Percentiles rank a stretch among this genome's conserved stretches.
Conservation (phyloP, 768 basidiomycete genomes). For the Boletellus sp. region DNA sequence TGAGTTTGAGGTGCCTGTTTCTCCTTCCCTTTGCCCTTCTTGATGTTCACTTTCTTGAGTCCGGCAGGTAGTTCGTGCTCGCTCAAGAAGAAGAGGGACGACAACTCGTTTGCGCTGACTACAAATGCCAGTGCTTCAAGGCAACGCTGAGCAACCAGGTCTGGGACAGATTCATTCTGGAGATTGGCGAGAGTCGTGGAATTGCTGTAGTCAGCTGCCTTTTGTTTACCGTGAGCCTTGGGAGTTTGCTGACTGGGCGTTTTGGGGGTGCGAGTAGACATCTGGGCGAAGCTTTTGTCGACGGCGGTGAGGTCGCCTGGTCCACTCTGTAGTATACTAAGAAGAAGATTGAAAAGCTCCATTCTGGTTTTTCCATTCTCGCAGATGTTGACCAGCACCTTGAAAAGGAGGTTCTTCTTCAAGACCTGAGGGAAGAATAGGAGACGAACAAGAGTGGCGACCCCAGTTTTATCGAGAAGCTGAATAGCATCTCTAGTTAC, state of each 20-base stretch:
- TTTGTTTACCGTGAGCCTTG: conserved; percentile 66
- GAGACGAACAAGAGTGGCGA: conserved; percentile 85
- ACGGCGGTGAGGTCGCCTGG: conserved; percentile 88
- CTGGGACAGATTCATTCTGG: conserved; percentile 81
- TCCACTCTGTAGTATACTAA: conserved; percentile 94
- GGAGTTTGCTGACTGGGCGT: conserved; percentile 37
- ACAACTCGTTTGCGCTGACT: conserved; percentile 77
- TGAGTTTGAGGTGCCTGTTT: conserved; percentile 76
- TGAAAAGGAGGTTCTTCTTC: conserved; percentile 80
- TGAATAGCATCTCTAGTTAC: conserved; percentile 84
- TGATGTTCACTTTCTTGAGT: conserved; percentile 60
- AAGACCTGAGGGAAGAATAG: conserved; percentile 95
- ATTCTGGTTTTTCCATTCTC: conserved; percentile 90
- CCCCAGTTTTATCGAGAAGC: conserved; percentile 84
- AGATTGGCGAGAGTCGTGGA: conserved; percentile 47
- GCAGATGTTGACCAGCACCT: conserved; percentile 90
- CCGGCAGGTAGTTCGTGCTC: conserved; percentile 90
- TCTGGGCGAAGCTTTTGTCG: conserved; percentile 90
- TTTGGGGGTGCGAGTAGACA: conserved; percentile 73
- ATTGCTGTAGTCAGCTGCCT: conserved; percentile 50
- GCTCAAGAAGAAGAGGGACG: conserved; percentile 90
- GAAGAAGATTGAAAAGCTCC: conserved; percentile 89
- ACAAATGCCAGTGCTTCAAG: conserved; percentile 88
- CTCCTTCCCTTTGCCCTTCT: conserved; percentile 96
- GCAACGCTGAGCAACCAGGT: conserved; percentile 91